These are phyloP conservation scores for Acorus gramineus DNA, from an alignment of 106 monocot species.

Conservation along the genomic window DNA sequence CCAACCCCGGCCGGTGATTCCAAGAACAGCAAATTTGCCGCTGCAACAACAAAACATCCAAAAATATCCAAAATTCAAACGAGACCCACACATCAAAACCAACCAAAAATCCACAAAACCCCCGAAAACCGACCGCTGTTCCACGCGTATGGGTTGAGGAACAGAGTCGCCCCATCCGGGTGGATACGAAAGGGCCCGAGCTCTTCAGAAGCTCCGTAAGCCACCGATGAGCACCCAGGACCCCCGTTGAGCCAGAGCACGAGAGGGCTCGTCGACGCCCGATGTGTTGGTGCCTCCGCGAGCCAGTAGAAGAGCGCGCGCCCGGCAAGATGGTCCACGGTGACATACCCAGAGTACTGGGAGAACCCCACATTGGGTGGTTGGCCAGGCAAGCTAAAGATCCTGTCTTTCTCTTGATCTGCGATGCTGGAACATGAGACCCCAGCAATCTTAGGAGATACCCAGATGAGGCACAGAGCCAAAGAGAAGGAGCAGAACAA, in stretches of 20 bases:
- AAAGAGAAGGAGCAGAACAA: too few species aligned
- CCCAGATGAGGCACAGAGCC: too few species aligned
- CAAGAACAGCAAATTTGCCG: conserved; percentile 78
- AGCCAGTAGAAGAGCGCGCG: conserved; percentile 92
- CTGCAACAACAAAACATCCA: conserved; percentile 18
- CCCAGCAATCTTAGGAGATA: too few species aligned
- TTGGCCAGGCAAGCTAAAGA: conserved; percentile 63
- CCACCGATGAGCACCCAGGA: conserved; percentile 88
- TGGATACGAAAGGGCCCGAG: conserved; percentile 81
- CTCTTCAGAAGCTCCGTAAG: conserved; percentile 83
- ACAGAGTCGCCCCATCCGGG: conserved; percentile 60
- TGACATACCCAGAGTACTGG: conserved; percentile 79
- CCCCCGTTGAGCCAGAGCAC: conserved; percentile 95
- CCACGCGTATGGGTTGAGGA: conserved; percentile 62
- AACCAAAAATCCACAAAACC: background rate
- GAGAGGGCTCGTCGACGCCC: conserved; percentile 27
- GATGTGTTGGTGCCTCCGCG: conserved; percentile 30
- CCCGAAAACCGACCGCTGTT: conserved; percentile 37
- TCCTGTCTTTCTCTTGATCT: conserved; percentile 44
- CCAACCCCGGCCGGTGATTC: conserved; percentile 92
- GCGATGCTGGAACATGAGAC: background rate
- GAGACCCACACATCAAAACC: background rate
- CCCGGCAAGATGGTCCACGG: conserved; percentile 48
- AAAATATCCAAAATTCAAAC: background rate
- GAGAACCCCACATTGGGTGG: conserved; percentile 48